phyloP scores from a whole-genome alignment of 306 rosid genomes.

The Senna tora region DNA sequence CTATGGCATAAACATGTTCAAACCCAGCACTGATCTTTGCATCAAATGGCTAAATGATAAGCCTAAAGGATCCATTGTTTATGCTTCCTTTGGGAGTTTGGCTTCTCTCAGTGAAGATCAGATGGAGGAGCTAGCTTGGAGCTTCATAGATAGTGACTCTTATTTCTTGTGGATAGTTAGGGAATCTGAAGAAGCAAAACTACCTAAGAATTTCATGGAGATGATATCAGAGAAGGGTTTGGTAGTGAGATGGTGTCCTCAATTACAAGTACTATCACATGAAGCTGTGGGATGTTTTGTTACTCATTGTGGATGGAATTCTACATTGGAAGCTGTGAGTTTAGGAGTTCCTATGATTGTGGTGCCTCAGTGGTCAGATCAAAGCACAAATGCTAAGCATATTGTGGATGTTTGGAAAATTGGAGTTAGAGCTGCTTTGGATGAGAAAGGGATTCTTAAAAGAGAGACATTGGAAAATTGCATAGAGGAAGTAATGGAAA shows the following conservation, averaged over 20 bases:
- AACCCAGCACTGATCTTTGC: conserved; percentile 6
- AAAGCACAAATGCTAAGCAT: not conserved
- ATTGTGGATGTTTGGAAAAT: conserved; percentile 1
- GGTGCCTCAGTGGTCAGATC: not conserved
- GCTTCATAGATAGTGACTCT: not conserved
- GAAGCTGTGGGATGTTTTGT: conserved; percentile 11
- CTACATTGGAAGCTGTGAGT: not conserved
- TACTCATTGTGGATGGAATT: conserved; percentile 8
- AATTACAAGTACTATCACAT: not conserved
- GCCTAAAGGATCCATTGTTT: not conserved
- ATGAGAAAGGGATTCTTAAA: not conserved
- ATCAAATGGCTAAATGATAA: not conserved
- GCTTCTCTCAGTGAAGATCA: not conserved
- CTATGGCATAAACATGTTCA: not conserved
- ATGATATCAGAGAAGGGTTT: not conserved
- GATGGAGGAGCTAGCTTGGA: conserved; percentile 6
- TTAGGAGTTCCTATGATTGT: conserved; percentile 4
- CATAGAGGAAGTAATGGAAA: not conserved
- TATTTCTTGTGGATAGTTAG: not conserved
- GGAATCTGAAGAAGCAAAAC: not conserved
- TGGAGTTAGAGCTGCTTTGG: not conserved
- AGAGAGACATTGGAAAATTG: not conserved
- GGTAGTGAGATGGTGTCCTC: not conserved
- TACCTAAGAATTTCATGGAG: not conserved
- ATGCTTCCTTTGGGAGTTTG: not conserved